Evolutionary conservation across 2,329 filamentous ascomycete genomes (phyloP), one percentile per base, ranked within the genome.

Genomic region (Aspergillus carbonarius): DNA sequence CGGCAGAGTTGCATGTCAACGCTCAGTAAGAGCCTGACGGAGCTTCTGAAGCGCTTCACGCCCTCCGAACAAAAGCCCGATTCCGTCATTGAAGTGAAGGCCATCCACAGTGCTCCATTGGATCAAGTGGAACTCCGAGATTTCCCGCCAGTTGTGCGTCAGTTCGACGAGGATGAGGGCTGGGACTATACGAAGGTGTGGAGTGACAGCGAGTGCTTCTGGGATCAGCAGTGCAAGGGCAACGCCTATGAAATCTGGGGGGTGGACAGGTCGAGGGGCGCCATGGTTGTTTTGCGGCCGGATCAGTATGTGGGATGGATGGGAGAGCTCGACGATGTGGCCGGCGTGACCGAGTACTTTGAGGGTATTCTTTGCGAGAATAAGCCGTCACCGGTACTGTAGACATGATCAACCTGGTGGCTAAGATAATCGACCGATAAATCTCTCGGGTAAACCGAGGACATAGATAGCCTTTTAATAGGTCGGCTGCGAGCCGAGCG

Each of bases 131-230:
- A 85, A 53, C 67, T 85, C 6, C 68, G 83, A 18, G 81, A 83
- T 54, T 78, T 72, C 12, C 82, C 82, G 0, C 76, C 79, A 1
- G 72, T 81, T 0, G 78, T 83, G 39, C 78, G 78, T 37, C 80
- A 80, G 0, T 82, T 78, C 37, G 77, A 82, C 35, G 61, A 77
- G 12, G 68, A 73, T 6, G 66, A 75, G 0, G 85, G 85, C 0
- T 85, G 81, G 79, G 79, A 83, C 60, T 87, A 87, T 65, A 75
- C 79, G 57, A 84, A 83, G 66, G 76, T 87, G 0, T 85, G 81
- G 67, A 82, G 79, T 1, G 85, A 87, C 60, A 82, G 81, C 42
- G 35, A 55, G 35, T 68, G 63, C 23, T 17, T 42, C 1, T 68
- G 64, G 62, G 66, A 70, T 30, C 50, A 52, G 18, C 59, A 68